Evolutionary conservation across 2,329 filamentous ascomycete species (phyloP), one percentile per base, ranked within the genome.

Genomic region (Knufia fluminis): DNA sequence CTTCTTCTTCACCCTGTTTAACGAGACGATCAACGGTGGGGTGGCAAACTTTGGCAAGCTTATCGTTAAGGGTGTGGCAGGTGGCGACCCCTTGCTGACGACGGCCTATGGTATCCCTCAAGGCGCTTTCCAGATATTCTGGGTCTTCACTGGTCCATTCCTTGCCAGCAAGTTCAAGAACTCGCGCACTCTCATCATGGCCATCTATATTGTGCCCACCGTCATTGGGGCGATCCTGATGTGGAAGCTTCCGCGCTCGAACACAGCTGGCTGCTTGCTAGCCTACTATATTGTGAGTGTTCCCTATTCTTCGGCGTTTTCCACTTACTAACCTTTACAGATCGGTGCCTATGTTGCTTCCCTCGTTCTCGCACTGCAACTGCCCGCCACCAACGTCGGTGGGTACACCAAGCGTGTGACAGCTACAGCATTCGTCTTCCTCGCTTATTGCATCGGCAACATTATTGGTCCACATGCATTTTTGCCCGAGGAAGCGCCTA

Each of bases 101-200:
- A 76, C 74, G 0, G 71, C 71, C 0, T 66, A 76, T 2, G 76
- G 75, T 0, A 79, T 80, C 26, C 77, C 77, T 0, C 69, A 72
- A 38, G 77, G 77, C 3, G 71, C 67, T 1, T 77, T 75, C 55
- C 74, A 77, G 48, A 67, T 76, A 2, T 60, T 76, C n/a, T 77
- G 68, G 54, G 72, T 80, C 31, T 67, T 79, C 8, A 66, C 68
- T 0, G 76, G 76, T 2, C 71, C 75, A 1, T 79, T 65, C 45
- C 58, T 77, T 2, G 75, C 77, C 0, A 72, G 73, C 2, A 67
- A 64, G n/a, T 65, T 76, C 52, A 68, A 66, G 46, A 76, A 79
- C 42, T 4, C 16, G 10, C 68, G 76, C 3, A 79, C 76, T 0
- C 62, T 67, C 19, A 67, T 78, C 47, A 79, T 79, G 76, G 65